Conservation (phyloP, 202 grass and related monocot species). For the Zoysia matrella region DNA sequence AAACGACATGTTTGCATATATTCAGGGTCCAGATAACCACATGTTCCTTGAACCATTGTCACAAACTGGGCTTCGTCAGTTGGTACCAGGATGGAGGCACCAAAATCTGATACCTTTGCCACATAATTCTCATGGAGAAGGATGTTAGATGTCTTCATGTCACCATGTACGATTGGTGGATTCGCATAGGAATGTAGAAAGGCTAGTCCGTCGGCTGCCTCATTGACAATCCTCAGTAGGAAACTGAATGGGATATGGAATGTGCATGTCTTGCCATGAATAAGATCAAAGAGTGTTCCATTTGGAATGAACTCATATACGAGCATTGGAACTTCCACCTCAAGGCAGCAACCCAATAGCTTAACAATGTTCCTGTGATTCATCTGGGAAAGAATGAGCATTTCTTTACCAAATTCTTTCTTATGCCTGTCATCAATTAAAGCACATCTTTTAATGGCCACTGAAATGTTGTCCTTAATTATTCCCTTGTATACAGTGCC, state of each 20-base stretch:
- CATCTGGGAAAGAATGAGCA: conserved; percentile 57
- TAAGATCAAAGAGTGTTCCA: conserved; percentile 55
- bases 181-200: conserved; percentile 19
- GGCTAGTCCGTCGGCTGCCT: conserved; percentile 18
- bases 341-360: conserved; percentile 58
- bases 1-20: conserved; percentile 43
- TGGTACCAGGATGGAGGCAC: conserved; percentile 40
- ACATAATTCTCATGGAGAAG: conserved; percentile 51
- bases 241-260: conserved; percentile 12
- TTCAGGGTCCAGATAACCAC: conserved; percentile 52
- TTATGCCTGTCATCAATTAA: conserved; percentile 48
- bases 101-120: conserved; percentile 62
- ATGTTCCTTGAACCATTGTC: conserved; percentile 55
- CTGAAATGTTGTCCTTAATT: conserved; percentile 11
- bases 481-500: conserved; percentile 65
- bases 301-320: conserved; percentile 59
- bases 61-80: conserved; percentile 39
- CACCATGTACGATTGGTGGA: conserved; percentile 21
- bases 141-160: conserved; percentile 58
- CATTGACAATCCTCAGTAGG: conserved; percentile 7
- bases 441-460: conserved; percentile 54
- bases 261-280: conserved; percentile 38
- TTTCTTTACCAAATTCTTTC: conserved; percentile 63
- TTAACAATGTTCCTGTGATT: conserved; percentile 59
- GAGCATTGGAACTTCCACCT: conserved; percentile 50